Conservation (phyloP, 306 rosid genomes). For the Dryas octopetala region DNA sequence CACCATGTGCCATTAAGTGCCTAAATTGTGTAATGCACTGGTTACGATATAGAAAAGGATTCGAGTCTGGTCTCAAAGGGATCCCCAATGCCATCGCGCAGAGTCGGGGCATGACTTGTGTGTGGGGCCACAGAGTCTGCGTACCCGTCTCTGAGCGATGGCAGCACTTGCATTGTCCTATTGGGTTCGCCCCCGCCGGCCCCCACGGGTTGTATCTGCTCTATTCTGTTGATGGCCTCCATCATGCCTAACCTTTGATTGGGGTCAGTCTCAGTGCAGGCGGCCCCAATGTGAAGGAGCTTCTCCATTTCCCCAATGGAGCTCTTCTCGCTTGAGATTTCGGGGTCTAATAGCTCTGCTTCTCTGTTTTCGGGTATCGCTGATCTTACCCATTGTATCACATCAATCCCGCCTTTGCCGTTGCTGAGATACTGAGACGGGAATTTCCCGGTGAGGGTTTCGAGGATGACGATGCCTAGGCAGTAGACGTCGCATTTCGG, state of each 20-base stretch:
- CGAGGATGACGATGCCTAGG: conserved; percentile 74
- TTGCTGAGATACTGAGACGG: conserved; percentile 69
- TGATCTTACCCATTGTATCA: conserved; percentile 59
- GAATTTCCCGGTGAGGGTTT: conserved; percentile 67
- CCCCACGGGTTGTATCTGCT: conserved; percentile 30
- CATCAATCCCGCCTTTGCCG: conserved; percentile 64
- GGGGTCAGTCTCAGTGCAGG: conserved; percentile 55
- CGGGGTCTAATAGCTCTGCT: conserved; percentile 64
- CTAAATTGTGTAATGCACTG: background rate
- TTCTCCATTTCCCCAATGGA: conserved; percentile 44
- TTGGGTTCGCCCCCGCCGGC: background rate
- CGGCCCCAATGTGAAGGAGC: conserved; percentile 57
- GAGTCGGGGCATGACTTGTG: background rate
- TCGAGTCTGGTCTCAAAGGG: conserved; percentile 18
- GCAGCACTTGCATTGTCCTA: conserved; percentile 35
- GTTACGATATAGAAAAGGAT: conserved; percentile 30
- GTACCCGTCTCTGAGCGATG: conserved; percentile 41
- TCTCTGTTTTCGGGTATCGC: conserved; percentile 60
- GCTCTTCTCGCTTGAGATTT: conserved; percentile 34
- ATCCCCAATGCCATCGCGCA: conserved; percentile 23
- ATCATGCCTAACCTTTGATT: conserved; percentile 40
- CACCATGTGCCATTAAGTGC: background rate
- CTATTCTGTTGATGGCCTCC: conserved; percentile 62
- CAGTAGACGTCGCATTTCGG: conserved; percentile 67
- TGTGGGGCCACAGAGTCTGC: conserved; percentile 22